These are phyloP conservation scores for Retiboletus flavoniger DNA, from an alignment of 1,284 basidiomycete genomes.

Conservation along the genomic window DNA sequence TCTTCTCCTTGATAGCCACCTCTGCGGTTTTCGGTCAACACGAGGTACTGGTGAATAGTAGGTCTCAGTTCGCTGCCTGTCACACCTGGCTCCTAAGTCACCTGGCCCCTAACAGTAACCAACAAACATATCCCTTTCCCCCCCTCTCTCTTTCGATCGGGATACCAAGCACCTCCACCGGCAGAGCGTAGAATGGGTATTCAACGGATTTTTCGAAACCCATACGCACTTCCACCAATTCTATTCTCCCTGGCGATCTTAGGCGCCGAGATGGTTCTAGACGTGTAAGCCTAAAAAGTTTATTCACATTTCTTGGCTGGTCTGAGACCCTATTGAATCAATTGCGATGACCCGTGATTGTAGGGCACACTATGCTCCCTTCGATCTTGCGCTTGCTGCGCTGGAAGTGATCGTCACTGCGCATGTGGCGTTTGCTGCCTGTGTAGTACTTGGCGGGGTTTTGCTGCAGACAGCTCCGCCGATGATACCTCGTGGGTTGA, in stretches of 20 bases:
- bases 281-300: constrained; percentile 28
- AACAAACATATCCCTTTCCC: constrained; percentile 32
- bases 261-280: constrained; percentile 32
- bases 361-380: constrained; percentile 59
- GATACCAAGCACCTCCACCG: constrained; percentile 4
- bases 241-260: constrained; percentile 35
- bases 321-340: not conserved
- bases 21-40: constrained; percentile 31
- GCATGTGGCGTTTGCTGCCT: constrained; percentile 78
- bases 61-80: constrained; percentile 8
- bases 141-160: constrained; percentile 18
- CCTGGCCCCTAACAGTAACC: constrained; percentile 24
- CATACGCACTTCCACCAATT: constrained; percentile 34
- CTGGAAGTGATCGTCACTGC: constrained; percentile 75
- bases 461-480: constrained; percentile 83
- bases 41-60: constrained; percentile 33
- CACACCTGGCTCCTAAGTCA: not conserved
- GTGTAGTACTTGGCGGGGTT: constrained; percentile 75
- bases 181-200: constrained; percentile 9
- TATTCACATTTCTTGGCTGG: not conserved
- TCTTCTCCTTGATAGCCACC: constrained; percentile 50
- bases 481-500: constrained; percentile 29
- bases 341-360: not conserved
- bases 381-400: constrained; percentile 76
- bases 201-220: constrained; percentile 29